These are phyloP conservation scores for Hymenoscyphus linearis DNA, from an alignment of 2,329 filamentous ascomycete genomes.

Conservation along the genomic window DNA sequence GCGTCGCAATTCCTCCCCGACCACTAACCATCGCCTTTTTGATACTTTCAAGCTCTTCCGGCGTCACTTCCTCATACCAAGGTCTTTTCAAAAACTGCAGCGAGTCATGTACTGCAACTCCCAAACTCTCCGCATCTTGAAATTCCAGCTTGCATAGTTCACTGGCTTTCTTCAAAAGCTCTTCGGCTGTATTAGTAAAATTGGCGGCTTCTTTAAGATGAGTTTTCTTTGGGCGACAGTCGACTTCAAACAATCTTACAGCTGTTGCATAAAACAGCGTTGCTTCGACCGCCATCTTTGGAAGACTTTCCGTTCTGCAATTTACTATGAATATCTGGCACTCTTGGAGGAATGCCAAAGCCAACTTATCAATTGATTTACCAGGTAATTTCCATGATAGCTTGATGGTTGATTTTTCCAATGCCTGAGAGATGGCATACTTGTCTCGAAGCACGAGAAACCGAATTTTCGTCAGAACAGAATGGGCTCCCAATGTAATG, in stretches of 20 bases:
- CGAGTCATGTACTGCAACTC: constrained; percentile 28
- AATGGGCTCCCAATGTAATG: constrained; percentile 25
- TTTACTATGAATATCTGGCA: constrained; percentile 31
- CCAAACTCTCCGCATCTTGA: constrained; percentile 20
- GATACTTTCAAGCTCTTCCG: constrained; percentile 39
- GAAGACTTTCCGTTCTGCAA: constrained; percentile 30
- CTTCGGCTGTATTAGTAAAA: constrained; percentile 17
- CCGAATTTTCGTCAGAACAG: constrained; percentile 30
- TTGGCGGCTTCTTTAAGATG: constrained; percentile 15
- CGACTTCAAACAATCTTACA: constrained; percentile 24
- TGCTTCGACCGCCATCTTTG: constrained; percentile 36
- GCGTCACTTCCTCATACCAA: constrained; percentile 38
- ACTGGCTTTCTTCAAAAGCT: constrained; percentile 28
- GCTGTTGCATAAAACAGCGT: constrained; percentile 32
- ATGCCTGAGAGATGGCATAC: constrained; percentile 23
- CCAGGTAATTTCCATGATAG: constrained; percentile 17
- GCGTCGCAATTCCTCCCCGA: constrained; percentile 34
- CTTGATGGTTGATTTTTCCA: constrained; percentile 6
- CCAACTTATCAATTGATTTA: constrained; percentile 8
- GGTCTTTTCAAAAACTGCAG: constrained; percentile 30
- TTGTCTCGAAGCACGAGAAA: constrained; percentile 27
- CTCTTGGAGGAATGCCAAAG: constrained; percentile 22
- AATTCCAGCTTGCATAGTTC: constrained; percentile 33
- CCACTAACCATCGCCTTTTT: constrained; percentile 44
- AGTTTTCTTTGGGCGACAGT: constrained; percentile 11